Percentiles rank a stretch among this genome's conserved stretches.
Conservation (phyloP, 192 early-diverging fungal species). For the Podila minutissima region DNA sequence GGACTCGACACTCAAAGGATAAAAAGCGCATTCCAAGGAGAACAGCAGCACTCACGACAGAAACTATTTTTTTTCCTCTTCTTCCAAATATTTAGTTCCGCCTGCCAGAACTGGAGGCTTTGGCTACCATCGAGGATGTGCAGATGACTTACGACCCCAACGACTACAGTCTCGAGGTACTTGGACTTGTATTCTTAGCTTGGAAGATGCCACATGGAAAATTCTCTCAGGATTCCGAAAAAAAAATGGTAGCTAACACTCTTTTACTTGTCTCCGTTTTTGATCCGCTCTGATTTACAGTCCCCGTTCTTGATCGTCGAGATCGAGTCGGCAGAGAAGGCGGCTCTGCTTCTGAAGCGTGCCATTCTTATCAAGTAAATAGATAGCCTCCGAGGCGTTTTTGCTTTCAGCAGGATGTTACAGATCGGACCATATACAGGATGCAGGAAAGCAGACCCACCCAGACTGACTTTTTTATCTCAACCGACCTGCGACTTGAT, state of each 20-base stretch:
- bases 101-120: constrained; percentile 84
- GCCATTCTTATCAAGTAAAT: constrained; percentile 85
- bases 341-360: constrained; percentile 76
- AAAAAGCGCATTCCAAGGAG: background rate
- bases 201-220: constrained; percentile 4
- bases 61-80: constrained; percentile 13
- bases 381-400: too few relatives aligned
- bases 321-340: constrained; percentile 74
- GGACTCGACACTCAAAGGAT: background rate
- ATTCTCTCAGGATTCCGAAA: too few relatives aligned
- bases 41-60: background rate
- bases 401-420: background rate
- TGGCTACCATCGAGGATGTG: constrained; percentile 83
- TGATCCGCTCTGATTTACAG: constrained; percentile 47
- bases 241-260: background rate
- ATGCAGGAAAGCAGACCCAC: too few relatives aligned
- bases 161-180: constrained; percentile 71
- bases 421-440: background rate
- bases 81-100: constrained; percentile 73
- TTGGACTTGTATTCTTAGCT: background rate
- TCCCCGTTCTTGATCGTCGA: constrained; percentile 84
- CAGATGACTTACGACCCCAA: constrained; percentile 66
- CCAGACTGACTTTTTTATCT: background rate
- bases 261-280: background rate
- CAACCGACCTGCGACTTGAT: background rate